Base-by-base conservation (phyloP, 2,329 filamentous ascomycete species). In the Calonectria hongkongensis region DNA sequence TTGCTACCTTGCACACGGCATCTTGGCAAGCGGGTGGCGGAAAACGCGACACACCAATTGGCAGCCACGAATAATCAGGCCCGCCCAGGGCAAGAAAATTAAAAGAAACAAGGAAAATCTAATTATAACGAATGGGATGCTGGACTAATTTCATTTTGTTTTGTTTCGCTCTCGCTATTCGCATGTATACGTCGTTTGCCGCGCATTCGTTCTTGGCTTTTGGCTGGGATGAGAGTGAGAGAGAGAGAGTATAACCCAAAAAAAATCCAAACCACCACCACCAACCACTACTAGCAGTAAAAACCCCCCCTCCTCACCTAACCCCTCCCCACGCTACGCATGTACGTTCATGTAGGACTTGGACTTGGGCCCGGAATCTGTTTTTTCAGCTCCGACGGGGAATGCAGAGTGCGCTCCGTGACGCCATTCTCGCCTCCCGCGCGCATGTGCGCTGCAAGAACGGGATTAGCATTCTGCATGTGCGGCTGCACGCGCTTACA, bases 381-480 rank as follows among this genome's bases (percentile, higher is more conserved):
- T 43, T 62, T 73, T 68, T 78, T 78, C 77, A 79, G 77, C 76
- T 77, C 68, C 45, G 74, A 75, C 47, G 63, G 75, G 71, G 48
- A 76, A 76, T 74, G 62, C 56, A 66, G 63, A 41, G 36, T 13
- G 54, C 36, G 54, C 73, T 64, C 64, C 64, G 68, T 76, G 72
- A 79, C 76, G 70, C 70, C 72, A 75, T 68, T 72, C 56, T 60
- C 70, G 68, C 68, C 72, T 72, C 70, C 74, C 60, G 45, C 62
- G 69, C 47, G 69, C 47, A 77, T 68, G 62, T 65, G 33, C 45
- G 64, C 60, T 47, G 68, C 68, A 73, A 50, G 39, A 30, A 39
- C 56, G 58, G 54, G 54, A 60, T 60, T 27, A 36, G 54, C 21
- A 60, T 63, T n/a, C 25, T 63, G 58, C 39, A 63, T 63, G 41